Percentiles rank a stretch among this genome's conserved stretches.
phyloP scores from a whole-genome alignment of 345 rosid species.

The Hibiscus mutabilis region DNA sequence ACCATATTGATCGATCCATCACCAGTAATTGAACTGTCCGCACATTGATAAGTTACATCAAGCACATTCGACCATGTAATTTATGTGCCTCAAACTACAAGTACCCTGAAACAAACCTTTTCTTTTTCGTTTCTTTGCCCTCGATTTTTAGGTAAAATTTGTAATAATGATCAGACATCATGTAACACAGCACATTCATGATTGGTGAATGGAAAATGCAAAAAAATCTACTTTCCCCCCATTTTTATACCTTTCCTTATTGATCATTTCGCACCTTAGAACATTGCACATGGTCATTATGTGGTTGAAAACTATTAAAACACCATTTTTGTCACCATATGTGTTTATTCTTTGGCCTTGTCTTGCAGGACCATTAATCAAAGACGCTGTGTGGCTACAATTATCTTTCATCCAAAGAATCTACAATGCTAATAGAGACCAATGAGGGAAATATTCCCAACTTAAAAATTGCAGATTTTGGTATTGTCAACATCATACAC shows the following conservation, averaged over 20 bases:
- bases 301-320: not conserved
- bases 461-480: not conserved
- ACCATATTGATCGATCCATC: conserved; percentile 23
- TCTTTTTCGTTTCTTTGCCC: not conserved
- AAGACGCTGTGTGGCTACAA: not conserved
- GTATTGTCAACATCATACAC: not conserved
- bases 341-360: not conserved
- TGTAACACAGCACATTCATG: too few relatives aligned
- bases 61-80: not conserved
- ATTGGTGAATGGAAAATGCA: not conserved
- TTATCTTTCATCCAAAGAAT: not conserved
- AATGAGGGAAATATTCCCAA: not conserved
- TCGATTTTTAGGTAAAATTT: not conserved
- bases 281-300: not conserved
- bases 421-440: not conserved
- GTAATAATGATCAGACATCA: not conserved
- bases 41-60: not conserved
- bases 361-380: not conserved
- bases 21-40: not conserved
- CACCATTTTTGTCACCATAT: not conserved
- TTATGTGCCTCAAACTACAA: not conserved
- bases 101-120: not conserved
- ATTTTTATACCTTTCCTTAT: not conserved
- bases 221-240: not conserved
- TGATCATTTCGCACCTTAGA: not conserved